Evolutionary conservation across 2,329 filamentous ascomycete genomes (phyloP).

Genomic region (Pezicula rhizophila): DNA sequence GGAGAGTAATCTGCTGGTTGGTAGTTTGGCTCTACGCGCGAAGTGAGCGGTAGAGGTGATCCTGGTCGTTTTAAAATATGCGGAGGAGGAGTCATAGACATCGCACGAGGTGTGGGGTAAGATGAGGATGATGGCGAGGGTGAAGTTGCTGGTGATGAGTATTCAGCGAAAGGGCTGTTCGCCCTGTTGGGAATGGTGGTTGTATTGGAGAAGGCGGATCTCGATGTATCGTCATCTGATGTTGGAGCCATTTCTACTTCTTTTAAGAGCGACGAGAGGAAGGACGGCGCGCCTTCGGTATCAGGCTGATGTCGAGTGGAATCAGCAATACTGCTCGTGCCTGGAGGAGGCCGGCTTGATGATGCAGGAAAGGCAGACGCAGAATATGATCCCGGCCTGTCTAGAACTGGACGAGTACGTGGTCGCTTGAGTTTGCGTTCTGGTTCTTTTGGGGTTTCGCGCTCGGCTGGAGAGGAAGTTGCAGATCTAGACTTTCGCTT

Average conservation of each 20-base stretch:
- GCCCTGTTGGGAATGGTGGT: conserved; percentile 16
- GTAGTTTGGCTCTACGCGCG: conserved; percentile 66
- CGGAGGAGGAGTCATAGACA: conserved; percentile 65
- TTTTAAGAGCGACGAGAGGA: conserved; percentile 79
- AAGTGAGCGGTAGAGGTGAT: conserved; percentile 64
- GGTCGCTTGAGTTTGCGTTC: conserved; percentile 85
- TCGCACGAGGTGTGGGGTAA: conserved; percentile 59
- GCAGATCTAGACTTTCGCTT: conserved; percentile 71
- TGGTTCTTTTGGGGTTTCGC: conserved; percentile 53
- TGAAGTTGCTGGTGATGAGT: conserved; percentile 62
- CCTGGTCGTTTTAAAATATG: conserved; percentile 52
- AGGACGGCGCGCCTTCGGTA: conserved; percentile 58
- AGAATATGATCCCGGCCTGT: conserved; percentile 38
- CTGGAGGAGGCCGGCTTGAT: conserved; percentile 26
- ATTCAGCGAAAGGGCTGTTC: conserved; percentile 31
- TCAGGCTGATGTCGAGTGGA: conserved; percentile 22
- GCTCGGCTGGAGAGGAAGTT: conserved; percentile 64
- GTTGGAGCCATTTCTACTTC: conserved; percentile 69
- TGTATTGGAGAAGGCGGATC: conserved; percentile 14
- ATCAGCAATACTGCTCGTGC: conserved; percentile 11
- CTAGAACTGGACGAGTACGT: conserved; percentile 63
- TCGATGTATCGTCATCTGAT: conserved; percentile 49
- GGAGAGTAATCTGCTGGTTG: conserved; percentile 72
- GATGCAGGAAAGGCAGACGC: conserved; percentile 24
- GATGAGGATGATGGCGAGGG: conserved; percentile 59